Evolutionary conservation across 306 rosid species (phyloP), one percentile per base, ranked within the genome.

Genomic region (Dryas drummondii): DNA sequence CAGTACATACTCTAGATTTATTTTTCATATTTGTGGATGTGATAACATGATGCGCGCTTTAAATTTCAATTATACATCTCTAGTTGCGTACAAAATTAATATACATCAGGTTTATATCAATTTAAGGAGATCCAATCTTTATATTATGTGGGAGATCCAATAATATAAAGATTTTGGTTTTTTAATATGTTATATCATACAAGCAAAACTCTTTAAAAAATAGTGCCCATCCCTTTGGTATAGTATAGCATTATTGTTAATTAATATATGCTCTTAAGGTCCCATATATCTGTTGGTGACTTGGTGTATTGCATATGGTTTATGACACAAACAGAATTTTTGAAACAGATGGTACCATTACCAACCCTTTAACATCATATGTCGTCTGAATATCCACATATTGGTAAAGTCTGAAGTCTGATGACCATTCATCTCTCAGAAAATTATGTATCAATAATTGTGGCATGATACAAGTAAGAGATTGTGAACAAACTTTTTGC

Each of bases 1-100:
- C 54, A 27, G 77, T 7, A 11, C 9, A 27, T 13, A 70, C 22
- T 61, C 13, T 11, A 51, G 46, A 8, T 59, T 46, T 1, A 7
- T 59, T 60, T 44, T 66, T 50, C 42, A 4, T 56, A 15, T 49
- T 57, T 74, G 80, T 68, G 72, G 81, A 56, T 71, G 63, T 22
- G 57, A 60, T 19, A 15, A 66, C 66, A 47, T 66, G 9, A 10
- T 73, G 68, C 22, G 22, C 22, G 22, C 56, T 56, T 27, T 47
- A 49, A 65, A 48, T 70, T 52, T 17, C 46, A 61, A 49, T 60
- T 9, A 44, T 63, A 40, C 51, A 72, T 56, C 55, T 32, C 37
- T 49, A 41, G 63, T 19, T 47, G 40, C 54, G 49, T 19, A 16
- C 11, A n/a, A 40, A 45, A 84, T 72, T 81, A 74, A 65, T 66